phyloP scores from a whole-genome alignment of 306 rosid genomes.

The Cicer cuneatum region DNA sequence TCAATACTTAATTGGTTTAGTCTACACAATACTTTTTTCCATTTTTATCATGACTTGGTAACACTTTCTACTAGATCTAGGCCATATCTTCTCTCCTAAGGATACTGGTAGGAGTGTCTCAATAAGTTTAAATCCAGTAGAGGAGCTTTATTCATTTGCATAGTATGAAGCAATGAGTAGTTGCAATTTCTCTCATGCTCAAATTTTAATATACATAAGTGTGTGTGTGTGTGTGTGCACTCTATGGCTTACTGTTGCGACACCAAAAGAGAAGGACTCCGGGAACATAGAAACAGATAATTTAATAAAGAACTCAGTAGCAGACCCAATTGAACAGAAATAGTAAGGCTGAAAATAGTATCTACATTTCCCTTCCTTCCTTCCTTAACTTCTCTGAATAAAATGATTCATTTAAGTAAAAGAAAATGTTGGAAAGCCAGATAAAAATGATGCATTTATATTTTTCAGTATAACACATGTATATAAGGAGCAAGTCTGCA shows the following conservation, averaged over 20 bases:
- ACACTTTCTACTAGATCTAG: conserved; percentile 18
- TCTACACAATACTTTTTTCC: background rate
- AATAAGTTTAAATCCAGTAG: conserved; percentile 18
- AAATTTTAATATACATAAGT: background rate
- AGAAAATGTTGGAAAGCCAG: background rate
- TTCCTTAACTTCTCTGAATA: background rate
- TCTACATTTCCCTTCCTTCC: background rate
- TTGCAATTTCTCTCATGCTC: conserved; percentile 24
- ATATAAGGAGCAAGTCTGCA: background rate
- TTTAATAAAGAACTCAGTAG: conserved; percentile 3
- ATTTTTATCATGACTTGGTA: background rate
- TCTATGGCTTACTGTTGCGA: background rate
- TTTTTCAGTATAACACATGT: background rate
- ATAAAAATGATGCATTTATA: background rate
- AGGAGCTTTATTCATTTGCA: conserved; percentile 31
- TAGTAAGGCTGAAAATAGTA: background rate
- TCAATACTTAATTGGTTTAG: background rate
- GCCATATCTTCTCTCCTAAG: background rate
- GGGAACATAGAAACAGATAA: background rate
- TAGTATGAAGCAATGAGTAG: background rate
- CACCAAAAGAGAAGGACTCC: background rate
- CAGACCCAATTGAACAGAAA: background rate
- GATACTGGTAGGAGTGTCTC: conserved; percentile 16
- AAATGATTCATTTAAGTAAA: background rate
- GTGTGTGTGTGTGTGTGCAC: background rate